Evolutionary conservation across 2,329 filamentous ascomycete species (phyloP).

Genomic region (Penicillium expansum): DNA sequence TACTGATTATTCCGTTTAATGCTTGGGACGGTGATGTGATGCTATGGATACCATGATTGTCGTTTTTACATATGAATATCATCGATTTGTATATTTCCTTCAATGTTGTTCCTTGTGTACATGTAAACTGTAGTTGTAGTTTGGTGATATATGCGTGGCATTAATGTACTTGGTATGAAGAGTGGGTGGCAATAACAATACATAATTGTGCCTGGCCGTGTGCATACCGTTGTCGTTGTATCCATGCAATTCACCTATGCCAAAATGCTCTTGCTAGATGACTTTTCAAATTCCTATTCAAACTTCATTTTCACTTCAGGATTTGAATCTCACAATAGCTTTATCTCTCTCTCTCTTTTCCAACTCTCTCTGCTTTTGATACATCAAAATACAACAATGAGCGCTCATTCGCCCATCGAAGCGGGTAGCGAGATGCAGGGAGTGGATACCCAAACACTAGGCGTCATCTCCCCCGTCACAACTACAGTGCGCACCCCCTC

Average conservation of each 20-base stretch:
- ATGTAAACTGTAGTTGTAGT: not conserved
- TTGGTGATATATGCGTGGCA: not conserved
- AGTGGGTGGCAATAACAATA: not conserved
- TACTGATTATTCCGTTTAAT: slow-evolving; percentile 18
- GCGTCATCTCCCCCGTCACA: slow-evolving; percentile 31
- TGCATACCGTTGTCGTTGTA: not conserved
- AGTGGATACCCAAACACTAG: slow-evolving; percentile 30
- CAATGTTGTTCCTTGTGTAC: not conserved
- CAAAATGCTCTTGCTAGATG: not conserved
- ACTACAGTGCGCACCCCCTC: slow-evolving; percentile 19
- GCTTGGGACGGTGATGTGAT: slow-evolving; percentile 25
- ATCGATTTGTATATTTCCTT: not conserved
- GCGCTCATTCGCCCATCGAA: slow-evolving; percentile 17
- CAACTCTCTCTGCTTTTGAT: not conserved
- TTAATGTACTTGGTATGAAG: not conserved
- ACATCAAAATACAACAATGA: slow-evolving; percentile 2
- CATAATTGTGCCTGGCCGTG: not conserved
- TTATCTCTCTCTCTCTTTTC: not conserved
- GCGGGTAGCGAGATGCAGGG: slow-evolving; percentile 17
- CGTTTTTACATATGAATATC: not conserved
- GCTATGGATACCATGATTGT: slow-evolving; percentile 30
- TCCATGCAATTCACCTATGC: not conserved
- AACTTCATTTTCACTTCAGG: not conserved
- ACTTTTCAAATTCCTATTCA: not conserved
- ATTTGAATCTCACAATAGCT: not conserved